Conservation (phyloP, 495 filamentous ascomycete species). For the Chaetomidium leptoderma region DNA sequence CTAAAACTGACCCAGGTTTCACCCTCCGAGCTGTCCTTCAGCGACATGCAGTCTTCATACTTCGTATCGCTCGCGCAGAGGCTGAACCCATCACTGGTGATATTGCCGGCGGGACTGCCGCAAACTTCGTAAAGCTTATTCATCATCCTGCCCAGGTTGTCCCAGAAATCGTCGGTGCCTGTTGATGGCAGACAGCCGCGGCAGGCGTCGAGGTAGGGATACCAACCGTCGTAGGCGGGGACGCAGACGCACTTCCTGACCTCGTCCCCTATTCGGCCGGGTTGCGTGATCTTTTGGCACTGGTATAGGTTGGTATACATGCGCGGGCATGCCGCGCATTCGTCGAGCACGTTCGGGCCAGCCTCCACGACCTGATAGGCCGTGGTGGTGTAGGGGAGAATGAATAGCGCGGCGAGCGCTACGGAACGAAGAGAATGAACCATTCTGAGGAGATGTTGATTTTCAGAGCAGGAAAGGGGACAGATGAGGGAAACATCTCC, state of each 20-base stretch:
- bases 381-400: neutral
- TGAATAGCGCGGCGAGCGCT: neutral
- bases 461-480: too few relatives aligned
- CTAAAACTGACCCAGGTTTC: neutral
- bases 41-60: neutral
- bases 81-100: neutral
- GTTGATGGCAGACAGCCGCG: neutral
- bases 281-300: neutral
- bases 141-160: neutral
- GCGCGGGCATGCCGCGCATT: conserved; percentile 1
- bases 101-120: neutral
- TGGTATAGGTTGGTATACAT: neutral
- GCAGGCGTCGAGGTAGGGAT: conserved; percentile 8
- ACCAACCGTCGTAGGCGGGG: conserved; percentile 6
- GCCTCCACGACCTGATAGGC: neutral
- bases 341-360: conserved; percentile 5
- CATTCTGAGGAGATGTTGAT: too few relatives aligned
- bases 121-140: neutral
- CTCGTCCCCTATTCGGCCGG: neutral
- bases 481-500: too few relatives aligned
- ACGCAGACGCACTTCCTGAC: neutral
- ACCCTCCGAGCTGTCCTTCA: neutral
- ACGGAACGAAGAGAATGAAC: neutral
- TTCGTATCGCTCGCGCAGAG: neutral
- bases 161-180: conserved; percentile 5